phyloP scores from a whole-genome alignment of 345 rosid species.

The Combretum micranthum region DNA sequence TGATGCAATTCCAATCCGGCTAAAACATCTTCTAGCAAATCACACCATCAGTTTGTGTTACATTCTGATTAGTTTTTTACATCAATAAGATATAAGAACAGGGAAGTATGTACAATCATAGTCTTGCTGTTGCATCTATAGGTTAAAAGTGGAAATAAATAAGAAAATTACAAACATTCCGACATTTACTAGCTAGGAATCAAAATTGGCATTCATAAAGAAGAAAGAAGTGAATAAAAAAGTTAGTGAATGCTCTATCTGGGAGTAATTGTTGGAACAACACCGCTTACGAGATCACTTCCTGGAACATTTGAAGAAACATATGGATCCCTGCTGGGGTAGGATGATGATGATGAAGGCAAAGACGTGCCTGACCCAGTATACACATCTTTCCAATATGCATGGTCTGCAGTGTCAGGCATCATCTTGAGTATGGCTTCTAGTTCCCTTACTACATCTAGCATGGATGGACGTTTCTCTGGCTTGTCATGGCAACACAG shows the following conservation, averaged over 20 bases:
- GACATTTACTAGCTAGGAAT: too few species aligned
- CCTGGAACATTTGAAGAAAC: constrained; percentile 36
- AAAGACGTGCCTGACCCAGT: constrained; percentile 22
- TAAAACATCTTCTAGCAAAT: too few species aligned
- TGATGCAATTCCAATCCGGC: too few species aligned
- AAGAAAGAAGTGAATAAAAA: too few species aligned
- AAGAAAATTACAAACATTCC: too few species aligned
- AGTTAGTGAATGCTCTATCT: constrained; percentile 25
- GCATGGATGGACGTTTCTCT: constrained; percentile 63
- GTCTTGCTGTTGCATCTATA: too few species aligned
- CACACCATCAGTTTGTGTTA: too few species aligned
- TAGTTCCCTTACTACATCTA: constrained; percentile 67
- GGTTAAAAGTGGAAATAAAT: too few species aligned
- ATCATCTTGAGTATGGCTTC: constrained; percentile 47
- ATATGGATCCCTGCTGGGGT: constrained; percentile 20
- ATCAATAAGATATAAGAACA: too few species aligned
- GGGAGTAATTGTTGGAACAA: constrained; percentile 41
- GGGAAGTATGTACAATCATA: too few species aligned
- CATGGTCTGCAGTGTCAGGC: constrained; percentile 31
- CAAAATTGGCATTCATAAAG: too few species aligned
- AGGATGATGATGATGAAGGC: constrained; percentile 29
- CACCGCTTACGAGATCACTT: constrained; percentile 69
- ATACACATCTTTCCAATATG: constrained; percentile 23
- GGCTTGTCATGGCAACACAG: constrained; percentile 60
- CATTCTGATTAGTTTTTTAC: too few species aligned